Evolutionary conservation across 495 filamentous ascomycete genomes (phyloP).

Genomic region (Aspergillus taichungensis): DNA sequence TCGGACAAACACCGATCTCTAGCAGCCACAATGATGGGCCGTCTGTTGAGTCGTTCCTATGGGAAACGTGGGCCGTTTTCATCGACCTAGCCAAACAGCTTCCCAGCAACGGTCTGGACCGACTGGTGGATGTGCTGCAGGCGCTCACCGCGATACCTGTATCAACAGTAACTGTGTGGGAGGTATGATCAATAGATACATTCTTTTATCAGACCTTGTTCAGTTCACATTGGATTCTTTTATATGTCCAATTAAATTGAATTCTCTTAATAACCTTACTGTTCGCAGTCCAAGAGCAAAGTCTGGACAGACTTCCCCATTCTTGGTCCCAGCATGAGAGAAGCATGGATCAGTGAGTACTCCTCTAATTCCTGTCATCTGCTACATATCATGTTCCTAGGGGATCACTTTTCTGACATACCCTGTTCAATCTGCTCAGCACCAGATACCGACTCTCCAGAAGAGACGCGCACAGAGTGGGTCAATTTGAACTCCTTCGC

Average conservation of each 20-base stretch:
- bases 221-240: neutral
- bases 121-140: neutral
- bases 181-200: neutral
- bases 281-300: neutral
- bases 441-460: neutral
- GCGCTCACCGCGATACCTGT: neutral
- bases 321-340: neutral
- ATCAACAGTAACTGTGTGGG: slow-evolving; percentile 1
- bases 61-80: neutral
- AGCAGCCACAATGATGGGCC: neutral
- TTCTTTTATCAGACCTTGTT: too few species aligned
- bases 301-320: slow-evolving; percentile 1
- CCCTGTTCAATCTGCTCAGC: neutral
- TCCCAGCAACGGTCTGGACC: slow-evolving; percentile 1
- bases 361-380: too few species aligned
- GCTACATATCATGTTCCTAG: neutral
- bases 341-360: slow-evolving; percentile 3
- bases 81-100: slow-evolving; percentile 1
- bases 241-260: neutral
- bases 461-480: neutral
- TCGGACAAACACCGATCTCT: neutral
- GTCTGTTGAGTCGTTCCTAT: neutral
- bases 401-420: neutral
- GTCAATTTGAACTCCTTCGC: slow-evolving; percentile 2
- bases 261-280: neutral